A percentile compares a stretch with the other conserved stretches of the same genome.
Conservation (phyloP, 129 eudicot genomes). For the Lactuca sativa region DNA sequence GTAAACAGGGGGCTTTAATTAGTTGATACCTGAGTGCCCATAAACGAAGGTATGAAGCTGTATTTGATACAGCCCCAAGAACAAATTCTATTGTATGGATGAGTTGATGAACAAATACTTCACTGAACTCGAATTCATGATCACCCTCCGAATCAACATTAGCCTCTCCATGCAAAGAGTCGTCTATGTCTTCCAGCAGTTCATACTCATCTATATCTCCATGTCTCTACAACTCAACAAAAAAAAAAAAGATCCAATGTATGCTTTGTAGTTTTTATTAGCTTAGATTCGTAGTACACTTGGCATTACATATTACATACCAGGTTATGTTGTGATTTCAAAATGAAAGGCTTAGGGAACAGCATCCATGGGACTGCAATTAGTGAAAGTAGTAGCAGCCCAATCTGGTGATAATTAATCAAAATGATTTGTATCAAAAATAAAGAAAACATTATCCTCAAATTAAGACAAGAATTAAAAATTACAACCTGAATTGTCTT, state of each 20-base stretch:
- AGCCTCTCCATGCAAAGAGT: conserved; percentile 54
- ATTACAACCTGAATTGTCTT: conserved; percentile 58
- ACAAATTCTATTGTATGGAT: conserved; percentile 87
- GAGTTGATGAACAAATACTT: conserved; percentile 53
- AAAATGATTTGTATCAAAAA: background rate
- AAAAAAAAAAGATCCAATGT: background rate
- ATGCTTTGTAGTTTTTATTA: no score
- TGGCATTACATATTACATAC: conserved; percentile 32
- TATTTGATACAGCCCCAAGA: conserved; percentile 86
- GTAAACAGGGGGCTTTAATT: no score
- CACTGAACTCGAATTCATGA: conserved; percentile 50
- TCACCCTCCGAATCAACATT: conserved; percentile 46
- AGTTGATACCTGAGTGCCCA: conserved; percentile 79
- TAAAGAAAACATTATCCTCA: background rate
- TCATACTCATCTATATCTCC: conserved; percentile 42
- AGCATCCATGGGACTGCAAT: conserved; percentile 91
- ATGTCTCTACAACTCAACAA: conserved; percentile 42
- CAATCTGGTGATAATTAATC: conserved; percentile 32
- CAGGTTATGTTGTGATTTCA: conserved; percentile 52
- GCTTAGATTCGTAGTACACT: no score
- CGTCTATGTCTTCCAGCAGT: conserved; percentile 53
- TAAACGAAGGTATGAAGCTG: conserved; percentile 90
- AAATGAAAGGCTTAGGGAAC: conserved; percentile 72
- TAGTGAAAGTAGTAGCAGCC: conserved; percentile 56
- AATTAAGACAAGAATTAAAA: background rate